A percentile compares a stretch with the other conserved stretches of the same genome.
Conservation (phyloP, 805 yeast species). For the Candida boleticola region DNA sequence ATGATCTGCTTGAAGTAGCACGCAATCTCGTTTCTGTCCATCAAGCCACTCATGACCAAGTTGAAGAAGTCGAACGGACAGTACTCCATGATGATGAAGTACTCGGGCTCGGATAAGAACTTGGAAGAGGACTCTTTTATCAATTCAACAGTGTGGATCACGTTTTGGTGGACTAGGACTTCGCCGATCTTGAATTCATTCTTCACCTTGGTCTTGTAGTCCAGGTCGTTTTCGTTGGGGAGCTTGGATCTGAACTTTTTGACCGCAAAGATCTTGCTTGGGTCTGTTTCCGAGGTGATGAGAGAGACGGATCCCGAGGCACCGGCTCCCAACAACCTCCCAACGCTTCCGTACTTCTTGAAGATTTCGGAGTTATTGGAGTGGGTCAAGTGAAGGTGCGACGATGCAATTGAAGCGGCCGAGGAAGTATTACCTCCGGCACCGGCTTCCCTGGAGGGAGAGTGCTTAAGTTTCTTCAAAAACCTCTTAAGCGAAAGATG, state of each 20-base stretch:
- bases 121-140: slow-evolving; percentile 53
- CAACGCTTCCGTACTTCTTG: slow-evolving; percentile 66
- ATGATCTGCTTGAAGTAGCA: slow-evolving; percentile 85
- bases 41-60: slow-evolving; percentile 83
- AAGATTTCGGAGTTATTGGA: slow-evolving; percentile 16
- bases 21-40: slow-evolving; percentile 65
- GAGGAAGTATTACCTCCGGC: background rate
- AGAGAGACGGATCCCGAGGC: slow-evolving; percentile 93
- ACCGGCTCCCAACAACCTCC: slow-evolving; percentile 80
- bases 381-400: slow-evolving; percentile 8
- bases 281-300: slow-evolving; percentile 58
- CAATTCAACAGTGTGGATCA: slow-evolving; percentile 79
- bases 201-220: slow-evolving; percentile 74
- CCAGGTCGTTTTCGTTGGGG: slow-evolving; percentile 59
- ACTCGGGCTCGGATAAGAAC: slow-evolving; percentile 23
- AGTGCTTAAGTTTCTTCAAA: slow-evolving; percentile 46
- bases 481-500: slow-evolving; percentile 46
- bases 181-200: slow-evolving; percentile 84
- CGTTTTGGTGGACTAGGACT: slow-evolving; percentile 66
- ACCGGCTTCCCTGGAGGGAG: background rate
- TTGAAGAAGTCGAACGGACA: slow-evolving; percentile 91
- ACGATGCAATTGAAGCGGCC: slow-evolving; percentile 6
- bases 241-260: slow-evolving; percentile 76
- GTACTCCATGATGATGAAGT: slow-evolving; percentile 86
- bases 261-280: slow-evolving; percentile 66